phyloP scores from a whole-genome alignment of 129 eudicot species.

The Saposhnikovia divaricata region DNA sequence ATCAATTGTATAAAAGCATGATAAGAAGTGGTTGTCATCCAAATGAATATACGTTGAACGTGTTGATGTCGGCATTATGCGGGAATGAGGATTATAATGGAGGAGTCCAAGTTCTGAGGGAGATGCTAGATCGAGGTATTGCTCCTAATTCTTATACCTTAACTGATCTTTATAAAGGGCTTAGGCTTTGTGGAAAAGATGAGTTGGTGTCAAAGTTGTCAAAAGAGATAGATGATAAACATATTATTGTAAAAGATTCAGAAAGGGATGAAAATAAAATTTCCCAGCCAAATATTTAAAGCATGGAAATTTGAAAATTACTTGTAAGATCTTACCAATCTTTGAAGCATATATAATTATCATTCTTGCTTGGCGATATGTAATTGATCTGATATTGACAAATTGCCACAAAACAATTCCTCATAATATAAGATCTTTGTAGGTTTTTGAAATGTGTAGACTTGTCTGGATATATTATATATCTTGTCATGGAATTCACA shows the following conservation, averaged over 20 bases:
- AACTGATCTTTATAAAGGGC: conserved; percentile 41
- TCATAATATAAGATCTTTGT: no score
- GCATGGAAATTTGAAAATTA: neutral
- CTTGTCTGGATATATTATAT: no score
- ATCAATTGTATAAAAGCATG: no score
- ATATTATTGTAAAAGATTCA: conserved; percentile 8
- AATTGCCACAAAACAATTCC: neutral
- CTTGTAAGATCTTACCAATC: conserved; percentile 2
- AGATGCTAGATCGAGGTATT: conserved; percentile 49
- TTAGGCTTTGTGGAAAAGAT: conserved; percentile 43
- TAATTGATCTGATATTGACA: neutral
- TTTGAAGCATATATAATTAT: no score
- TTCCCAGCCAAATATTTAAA: neutral
- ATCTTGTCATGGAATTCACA: no score
- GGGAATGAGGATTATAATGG: conserved; percentile 63
- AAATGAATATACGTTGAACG: no score
- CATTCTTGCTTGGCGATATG: neutral
- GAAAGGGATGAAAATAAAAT: neutral
- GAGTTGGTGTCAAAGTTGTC: conserved; percentile 32
- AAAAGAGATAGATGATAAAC: conserved; percentile 40
- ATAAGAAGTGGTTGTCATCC: no score
- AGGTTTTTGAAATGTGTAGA: no score
- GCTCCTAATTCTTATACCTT: conserved; percentile 41
- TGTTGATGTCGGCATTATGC: conserved; percentile 32
- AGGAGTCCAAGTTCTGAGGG: conserved; percentile 42